These are phyloP conservation scores for Eragrostis nindensis DNA, from an alignment of 176 grass and related monocot genomes.

Conservation along the genomic window DNA sequence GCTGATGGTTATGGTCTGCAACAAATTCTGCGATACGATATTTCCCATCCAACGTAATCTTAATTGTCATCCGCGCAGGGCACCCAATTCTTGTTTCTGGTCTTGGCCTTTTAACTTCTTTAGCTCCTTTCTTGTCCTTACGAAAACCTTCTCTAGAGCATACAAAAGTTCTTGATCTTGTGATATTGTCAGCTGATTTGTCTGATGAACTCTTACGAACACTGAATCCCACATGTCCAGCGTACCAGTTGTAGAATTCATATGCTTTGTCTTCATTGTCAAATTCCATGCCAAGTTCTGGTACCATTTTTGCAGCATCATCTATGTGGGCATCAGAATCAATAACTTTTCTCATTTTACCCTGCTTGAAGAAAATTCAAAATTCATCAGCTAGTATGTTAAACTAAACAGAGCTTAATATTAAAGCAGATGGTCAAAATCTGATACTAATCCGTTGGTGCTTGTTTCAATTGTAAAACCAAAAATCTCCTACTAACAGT, in stretches of 20 bases:
- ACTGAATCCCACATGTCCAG: constrained; percentile 86
- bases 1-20: constrained; percentile 86
- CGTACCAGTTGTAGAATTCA: constrained; percentile 90
- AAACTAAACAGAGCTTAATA: constrained; percentile 12
- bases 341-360: constrained; percentile 85
- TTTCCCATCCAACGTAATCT: constrained; percentile 71
- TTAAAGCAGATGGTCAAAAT: constrained; percentile 2
- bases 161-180: constrained; percentile 89
- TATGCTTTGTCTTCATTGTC: constrained; percentile 85
- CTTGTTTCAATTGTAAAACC: not conserved
- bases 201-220: constrained; percentile 90
- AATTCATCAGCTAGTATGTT: constrained; percentile 1
- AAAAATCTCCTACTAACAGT: not conserved
- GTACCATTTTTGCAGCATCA: constrained; percentile 64
- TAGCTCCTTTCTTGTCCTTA: constrained; percentile 92
- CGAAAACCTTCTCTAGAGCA: constrained; percentile 95
- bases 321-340: constrained; percentile 65
- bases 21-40: constrained; percentile 79
- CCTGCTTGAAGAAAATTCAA: constrained; percentile 48
- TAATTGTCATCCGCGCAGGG: constrained; percentile 78
- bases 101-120: constrained; percentile 81
- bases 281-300: constrained; percentile 79
- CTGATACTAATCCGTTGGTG: not conserved
- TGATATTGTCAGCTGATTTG: constrained; percentile 82
- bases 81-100: constrained; percentile 92